phyloP scores from a whole-genome alignment of 257 asterid species.

The Haberlea rhodopensis region DNA sequence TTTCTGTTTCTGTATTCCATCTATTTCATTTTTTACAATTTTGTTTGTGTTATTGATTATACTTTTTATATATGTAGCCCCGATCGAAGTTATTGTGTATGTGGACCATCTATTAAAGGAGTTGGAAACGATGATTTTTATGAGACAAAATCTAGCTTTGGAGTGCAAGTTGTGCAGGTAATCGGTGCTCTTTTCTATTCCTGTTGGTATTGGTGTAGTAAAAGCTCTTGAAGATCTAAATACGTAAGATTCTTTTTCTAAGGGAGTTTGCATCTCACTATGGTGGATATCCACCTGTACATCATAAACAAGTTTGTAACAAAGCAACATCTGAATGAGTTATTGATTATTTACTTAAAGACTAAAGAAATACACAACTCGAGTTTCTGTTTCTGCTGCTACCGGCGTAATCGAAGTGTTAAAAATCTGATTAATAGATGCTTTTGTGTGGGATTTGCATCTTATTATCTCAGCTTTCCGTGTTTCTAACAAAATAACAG shows the following conservation, averaged over 20 bases:
- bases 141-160: slow-evolving; percentile 89
- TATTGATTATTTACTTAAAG: not conserved
- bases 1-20: slow-evolving; percentile 1
- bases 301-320: not conserved
- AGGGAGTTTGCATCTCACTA: not conserved
- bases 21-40: slow-evolving; percentile 5
- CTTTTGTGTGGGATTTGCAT: not conserved
- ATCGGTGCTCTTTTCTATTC: slow-evolving; percentile 18
- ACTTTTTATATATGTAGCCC: slow-evolving; percentile 58
- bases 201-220: slow-evolving; percentile 9
- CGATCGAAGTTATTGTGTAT: slow-evolving; percentile 79
- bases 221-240: not conserved
- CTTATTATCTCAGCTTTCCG: not conserved
- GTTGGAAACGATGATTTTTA: slow-evolving; percentile 76
- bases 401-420: not conserved
- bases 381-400: not conserved
- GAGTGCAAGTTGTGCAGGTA: slow-evolving; percentile 99
- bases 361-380: not conserved
- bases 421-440: not conserved
- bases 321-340: not conserved
- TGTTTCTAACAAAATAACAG: not conserved
- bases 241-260: not conserved
- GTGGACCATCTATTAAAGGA: slow-evolving; percentile 92
- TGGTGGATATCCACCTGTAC: not conserved
- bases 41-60: slow-evolving; percentile 24